Base-by-base conservation (phyloP, 1,284 basidiomycete species). In the Cryptococcus maquisensis region DNA sequence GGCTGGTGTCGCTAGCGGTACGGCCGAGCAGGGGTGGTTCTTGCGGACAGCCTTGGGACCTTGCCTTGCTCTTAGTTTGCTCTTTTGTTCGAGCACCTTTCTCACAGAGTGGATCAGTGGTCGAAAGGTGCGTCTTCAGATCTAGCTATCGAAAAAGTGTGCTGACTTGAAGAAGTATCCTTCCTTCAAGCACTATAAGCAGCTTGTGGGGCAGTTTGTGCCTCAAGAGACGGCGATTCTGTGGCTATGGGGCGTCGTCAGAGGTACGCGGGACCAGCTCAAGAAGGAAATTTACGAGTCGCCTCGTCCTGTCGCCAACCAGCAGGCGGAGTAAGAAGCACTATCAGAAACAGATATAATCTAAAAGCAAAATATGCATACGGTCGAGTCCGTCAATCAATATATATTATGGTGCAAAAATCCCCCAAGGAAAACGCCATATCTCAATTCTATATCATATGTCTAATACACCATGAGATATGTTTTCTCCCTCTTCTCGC, bases 131-230 rank as follows among this genome's bases (percentile, higher is more conserved):
- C 60, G 73, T 54, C 28, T 24, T 39, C 7, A 45, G n/a, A n/a
- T n/a, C n/a, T n/a, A n/a, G n/a, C n/a, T n/a, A n/a, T n/a, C n/a
- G n/a, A n/a, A n/a, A n/a, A n/a, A n/a, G n/a, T n/a, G 4, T 54
- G 32, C 15, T 16, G 32, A 12, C 10, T 46, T 55, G 60, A 50
- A 18, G 1, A 49, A 76, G 71, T 95, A 95, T 67, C 84, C 87
- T 5, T 81, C 79, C 4, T 95, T 94, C 74, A 66, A 67, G 16
- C 82, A 84, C 16, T 94, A 94, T 72, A 83, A 85, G 70, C 73
- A 79, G 60, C 81, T 90, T 20, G 90, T 94, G n/a, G 86, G 83
- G 23, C 90, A 90, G 85, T 93, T 94, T 69, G 72, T 79, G 10
- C 85, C 86, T 5, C 64, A 81, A 51, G 69, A 79, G 52, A 87